These are phyloP conservation scores for Calycina marina DNA, from an alignment of 2,329 filamentous ascomycete species.

Conservation along the genomic window DNA sequence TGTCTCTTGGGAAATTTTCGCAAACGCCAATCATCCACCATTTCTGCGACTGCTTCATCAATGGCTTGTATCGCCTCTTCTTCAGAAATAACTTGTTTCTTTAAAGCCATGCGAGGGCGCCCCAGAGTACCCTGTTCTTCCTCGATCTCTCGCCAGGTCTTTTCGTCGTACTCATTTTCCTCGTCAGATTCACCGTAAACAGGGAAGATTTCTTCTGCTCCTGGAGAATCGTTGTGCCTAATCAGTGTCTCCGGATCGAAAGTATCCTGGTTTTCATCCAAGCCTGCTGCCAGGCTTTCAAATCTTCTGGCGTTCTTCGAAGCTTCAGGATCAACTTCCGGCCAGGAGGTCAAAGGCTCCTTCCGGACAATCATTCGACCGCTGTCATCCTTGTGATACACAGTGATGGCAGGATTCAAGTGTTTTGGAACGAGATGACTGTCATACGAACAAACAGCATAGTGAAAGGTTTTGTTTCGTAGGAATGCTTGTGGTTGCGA, in stretches of 20 bases:
- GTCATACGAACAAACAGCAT: conserved; percentile 19
- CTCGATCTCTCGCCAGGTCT: conserved; percentile 47
- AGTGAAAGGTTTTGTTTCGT: conserved; percentile 9
- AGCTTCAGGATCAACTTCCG: conserved; percentile 14
- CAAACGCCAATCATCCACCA: conserved; percentile 41
- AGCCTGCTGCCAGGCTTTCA: conserved; percentile 4
- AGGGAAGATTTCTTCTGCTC: conserved; percentile 31
- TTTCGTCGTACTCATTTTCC: conserved; percentile 38
- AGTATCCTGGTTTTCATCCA: conserved; percentile 2
- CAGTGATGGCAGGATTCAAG: conserved; percentile 21
- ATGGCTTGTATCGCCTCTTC: conserved; percentile 38
- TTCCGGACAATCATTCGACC: conserved; percentile 14
- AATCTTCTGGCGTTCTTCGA: conserved; percentile 3
- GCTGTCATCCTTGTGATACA: conserved; percentile 13
- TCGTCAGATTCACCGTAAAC: conserved; percentile 39
- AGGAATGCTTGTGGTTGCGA: conserved; percentile 7
- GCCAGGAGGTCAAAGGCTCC: conserved; percentile 19
- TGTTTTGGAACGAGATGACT: conserved; percentile 13
- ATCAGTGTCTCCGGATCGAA: conserved; percentile 20
- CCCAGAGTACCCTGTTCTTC: conserved; percentile 28
- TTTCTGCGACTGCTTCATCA: conserved; percentile 34
- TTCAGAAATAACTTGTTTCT: conserved; percentile 23
- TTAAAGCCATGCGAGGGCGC: conserved; percentile 21
- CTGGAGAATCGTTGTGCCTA: conserved; percentile 27
- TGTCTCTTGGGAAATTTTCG: conserved; percentile 40